Percentiles rank a stretch among this genome's conserved stretches.
These are phyloP conservation scores for Exophiala sp. DNA, from an alignment of 2,329 filamentous ascomycete species.

Conservation along the genomic window DNA sequence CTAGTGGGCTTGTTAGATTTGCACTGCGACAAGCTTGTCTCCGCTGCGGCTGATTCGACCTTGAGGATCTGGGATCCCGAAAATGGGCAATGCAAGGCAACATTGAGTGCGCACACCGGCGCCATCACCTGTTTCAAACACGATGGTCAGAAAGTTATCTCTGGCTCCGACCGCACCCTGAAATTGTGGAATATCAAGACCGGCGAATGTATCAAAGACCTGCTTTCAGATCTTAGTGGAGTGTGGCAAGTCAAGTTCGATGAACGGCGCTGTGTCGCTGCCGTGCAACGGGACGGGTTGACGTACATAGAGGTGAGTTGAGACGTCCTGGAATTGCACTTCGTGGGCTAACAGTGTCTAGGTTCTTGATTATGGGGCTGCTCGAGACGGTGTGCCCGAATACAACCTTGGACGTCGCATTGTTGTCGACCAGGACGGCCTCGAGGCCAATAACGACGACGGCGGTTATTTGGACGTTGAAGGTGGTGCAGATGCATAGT, in stretches of 20 bases:
- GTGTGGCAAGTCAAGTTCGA: conserved; percentile 99
- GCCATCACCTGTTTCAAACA: conserved; percentile 99
- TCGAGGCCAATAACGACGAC: conserved; percentile 33
- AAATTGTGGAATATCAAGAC: conserved; percentile 98
- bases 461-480: conserved; percentile 21
- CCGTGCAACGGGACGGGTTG: conserved; percentile 85
- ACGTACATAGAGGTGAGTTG: conserved; percentile 87
- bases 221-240: conserved; percentile 89
- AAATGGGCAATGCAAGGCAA: conserved; percentile 83
- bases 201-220: conserved; percentile 86
- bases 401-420: conserved; percentile 77
- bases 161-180: conserved; percentile 87
- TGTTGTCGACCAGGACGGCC: conserved; percentile 43
- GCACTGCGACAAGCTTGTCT: conserved; percentile 84
- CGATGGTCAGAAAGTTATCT: conserved; percentile 93
- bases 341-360: conserved; percentile 39
- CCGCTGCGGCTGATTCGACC: conserved; percentile 91
- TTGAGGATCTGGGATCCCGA: conserved; percentile 96
- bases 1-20: conserved; percentile 90
- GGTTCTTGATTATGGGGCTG: conserved; percentile 96
- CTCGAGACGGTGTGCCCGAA: conserved; percentile 76
- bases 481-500: conserved; percentile 8
- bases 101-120: conserved; percentile 87
- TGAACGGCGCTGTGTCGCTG: conserved; percentile 88
- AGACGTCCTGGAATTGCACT: not conserved